phyloP scores from a whole-genome alignment of 163 green algal species.

The Scenedesmus sp. region DNA sequence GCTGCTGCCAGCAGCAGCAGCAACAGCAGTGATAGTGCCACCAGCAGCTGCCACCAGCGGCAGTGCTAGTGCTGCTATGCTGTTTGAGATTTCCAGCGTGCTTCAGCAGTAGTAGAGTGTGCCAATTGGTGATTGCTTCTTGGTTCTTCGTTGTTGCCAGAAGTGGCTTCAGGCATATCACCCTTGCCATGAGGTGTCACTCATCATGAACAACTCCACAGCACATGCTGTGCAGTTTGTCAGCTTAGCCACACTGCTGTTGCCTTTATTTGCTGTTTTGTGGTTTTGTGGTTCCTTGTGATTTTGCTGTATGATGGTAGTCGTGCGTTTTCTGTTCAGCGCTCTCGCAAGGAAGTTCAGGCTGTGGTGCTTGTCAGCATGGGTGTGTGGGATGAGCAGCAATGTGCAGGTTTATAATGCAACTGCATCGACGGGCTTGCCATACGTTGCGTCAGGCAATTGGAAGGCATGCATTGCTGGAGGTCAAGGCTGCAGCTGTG shows the following conservation, averaged over 20 bases:
- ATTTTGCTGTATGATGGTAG: not conserved
- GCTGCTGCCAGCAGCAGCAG: no score
- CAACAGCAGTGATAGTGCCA: no score
- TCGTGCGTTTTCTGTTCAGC: not conserved
- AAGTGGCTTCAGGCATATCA: not conserved
- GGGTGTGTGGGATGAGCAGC: no score
- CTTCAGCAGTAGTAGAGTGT: not conserved
- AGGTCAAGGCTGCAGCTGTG: not conserved
- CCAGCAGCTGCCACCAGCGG: no score
- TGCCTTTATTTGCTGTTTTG: not conserved
- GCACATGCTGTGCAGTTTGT: not conserved
- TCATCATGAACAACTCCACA: not conserved
- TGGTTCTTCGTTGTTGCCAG: not conserved
- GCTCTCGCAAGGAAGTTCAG: no score
- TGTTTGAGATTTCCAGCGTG: no score
- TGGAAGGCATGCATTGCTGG: not conserved
- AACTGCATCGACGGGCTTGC: no score
- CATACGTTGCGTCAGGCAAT: not conserved
- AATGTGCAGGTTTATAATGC: no score
- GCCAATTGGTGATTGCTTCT: not conserved
- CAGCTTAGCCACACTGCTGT: no score
- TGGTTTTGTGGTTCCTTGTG: no score
- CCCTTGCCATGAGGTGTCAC: not conserved
- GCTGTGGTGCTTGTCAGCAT: no score
- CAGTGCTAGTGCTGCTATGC: no score